These are phyloP conservation scores for Neurospora sp. DNA, from an alignment of 495 filamentous ascomycete genomes.

Conservation along the genomic window DNA sequence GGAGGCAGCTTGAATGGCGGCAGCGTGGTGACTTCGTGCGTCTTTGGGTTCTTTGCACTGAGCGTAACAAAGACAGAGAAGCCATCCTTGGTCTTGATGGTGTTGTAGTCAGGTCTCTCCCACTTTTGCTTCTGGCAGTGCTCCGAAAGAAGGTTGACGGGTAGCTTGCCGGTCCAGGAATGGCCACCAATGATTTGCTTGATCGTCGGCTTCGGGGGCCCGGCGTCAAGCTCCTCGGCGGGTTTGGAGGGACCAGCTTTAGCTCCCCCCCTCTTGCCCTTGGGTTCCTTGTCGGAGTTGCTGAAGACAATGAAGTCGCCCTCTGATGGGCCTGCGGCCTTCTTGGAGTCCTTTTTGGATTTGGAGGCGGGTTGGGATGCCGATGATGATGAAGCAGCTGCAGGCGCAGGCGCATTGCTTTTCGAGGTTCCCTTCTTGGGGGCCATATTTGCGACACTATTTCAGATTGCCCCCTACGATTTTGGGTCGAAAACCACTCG, in stretches of 20 bases:
- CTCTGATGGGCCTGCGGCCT: constrained; percentile 30
- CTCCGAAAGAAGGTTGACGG: constrained; percentile 85
- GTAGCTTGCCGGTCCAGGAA: constrained; percentile 96
- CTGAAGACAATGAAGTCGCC: constrained; percentile 60
- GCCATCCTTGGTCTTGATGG: constrained; percentile 43
- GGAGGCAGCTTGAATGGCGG: constrained; percentile 76
- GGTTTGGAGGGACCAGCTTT: constrained; percentile 21
- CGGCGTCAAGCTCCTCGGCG: constrained; percentile 24
- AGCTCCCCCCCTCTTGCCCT: constrained; percentile 39
- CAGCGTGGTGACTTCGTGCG: constrained; percentile 58
- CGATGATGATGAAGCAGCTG: constrained; percentile 19
- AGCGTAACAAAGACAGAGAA: constrained; percentile 73
- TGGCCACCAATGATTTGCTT: constrained; percentile 86
- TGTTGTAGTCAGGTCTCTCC: constrained; percentile 86
- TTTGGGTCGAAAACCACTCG: not conserved
- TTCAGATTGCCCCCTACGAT: not conserved
- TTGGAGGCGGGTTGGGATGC: constrained; percentile 8
- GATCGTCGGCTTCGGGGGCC: constrained; percentile 66
- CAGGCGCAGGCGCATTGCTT: constrained; percentile 20
- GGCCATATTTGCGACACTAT: constrained; percentile 18
- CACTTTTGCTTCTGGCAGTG: constrained; percentile 93
- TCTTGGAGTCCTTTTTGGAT: constrained; percentile 25
- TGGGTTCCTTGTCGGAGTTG: constrained; percentile 48
- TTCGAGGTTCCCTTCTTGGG: constrained; percentile 38
- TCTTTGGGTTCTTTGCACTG: constrained; percentile 71